These are phyloP conservation scores for Camillea tinctor DNA, from an alignment of 2,329 filamentous ascomycete genomes.

Conservation along the genomic window DNA sequence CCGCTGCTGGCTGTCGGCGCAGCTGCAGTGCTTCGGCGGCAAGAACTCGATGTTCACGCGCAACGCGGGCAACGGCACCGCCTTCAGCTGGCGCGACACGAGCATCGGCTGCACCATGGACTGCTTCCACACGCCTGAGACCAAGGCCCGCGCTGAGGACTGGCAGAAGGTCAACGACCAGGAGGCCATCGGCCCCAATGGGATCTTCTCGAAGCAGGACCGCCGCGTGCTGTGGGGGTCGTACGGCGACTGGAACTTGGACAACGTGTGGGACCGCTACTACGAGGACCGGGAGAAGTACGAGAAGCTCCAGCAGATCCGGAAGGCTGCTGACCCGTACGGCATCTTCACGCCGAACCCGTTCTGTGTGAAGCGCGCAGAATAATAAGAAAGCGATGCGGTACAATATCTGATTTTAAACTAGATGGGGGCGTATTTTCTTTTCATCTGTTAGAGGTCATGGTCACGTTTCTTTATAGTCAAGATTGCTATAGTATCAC, in stretches of 20 bases:
- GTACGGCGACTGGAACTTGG: conserved; percentile 38
- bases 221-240: conserved; percentile 41
- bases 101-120: conserved; percentile 40
- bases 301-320: conserved; percentile 35
- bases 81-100: conserved; percentile 48
- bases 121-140: conserved; percentile 41
- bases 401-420: too few relatives aligned
- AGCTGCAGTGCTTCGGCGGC: conserved; percentile 47
- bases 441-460: too few relatives aligned
- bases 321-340: conserved; percentile 30
- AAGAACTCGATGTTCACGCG: conserved; percentile 39
- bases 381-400: too few relatives aligned
- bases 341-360: conserved; percentile 31
- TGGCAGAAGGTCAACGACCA: conserved; percentile 45
- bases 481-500: too few relatives aligned
- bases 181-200: conserved; percentile 29
- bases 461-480: too few relatives aligned
- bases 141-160: conserved; percentile 35
- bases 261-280: conserved; percentile 37
- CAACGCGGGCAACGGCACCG: conserved; percentile 45
- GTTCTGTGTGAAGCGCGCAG: conserved; percentile 29
- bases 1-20: conserved; percentile 43
- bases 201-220: conserved; percentile 39
- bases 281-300: conserved; percentile 39
- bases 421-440: too few relatives aligned